Conservation (phyloP, 768 basidiomycete genomes). For the Macrolepiota albuminosa region DNA sequence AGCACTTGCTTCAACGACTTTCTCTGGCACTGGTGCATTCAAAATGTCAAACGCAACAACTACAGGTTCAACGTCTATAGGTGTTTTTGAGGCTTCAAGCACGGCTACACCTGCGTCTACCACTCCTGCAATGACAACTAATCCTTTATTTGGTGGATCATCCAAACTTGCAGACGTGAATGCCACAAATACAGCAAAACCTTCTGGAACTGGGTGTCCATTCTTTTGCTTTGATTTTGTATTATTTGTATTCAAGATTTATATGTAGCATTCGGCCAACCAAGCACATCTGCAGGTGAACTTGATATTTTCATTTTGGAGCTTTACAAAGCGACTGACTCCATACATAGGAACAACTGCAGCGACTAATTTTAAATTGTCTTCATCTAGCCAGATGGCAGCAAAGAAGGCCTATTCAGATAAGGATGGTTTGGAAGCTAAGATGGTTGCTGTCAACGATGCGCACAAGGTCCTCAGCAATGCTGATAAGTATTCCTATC, state of each 20-base stretch:
- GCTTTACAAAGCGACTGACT: background rate
- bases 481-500: slow-evolving; percentile 40
- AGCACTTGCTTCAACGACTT: background rate
- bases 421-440: slow-evolving; percentile 88
- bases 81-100: slow-evolving; percentile 6
- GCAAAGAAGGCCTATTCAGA: slow-evolving; percentile 88
- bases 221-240: slow-evolving; percentile 4
- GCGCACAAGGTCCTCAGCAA: slow-evolving; percentile 92
- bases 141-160: slow-evolving; percentile 27
- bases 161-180: slow-evolving; percentile 36
- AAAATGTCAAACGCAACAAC: slow-evolving; percentile 1
- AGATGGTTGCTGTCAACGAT: slow-evolving; percentile 95
- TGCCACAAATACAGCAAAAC: slow-evolving; percentile 25
- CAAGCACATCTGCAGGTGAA: slow-evolving; percentile 13
- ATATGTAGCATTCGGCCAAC: slow-evolving; percentile 30
- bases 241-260: background rate
- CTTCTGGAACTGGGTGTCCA: slow-evolving; percentile 31
- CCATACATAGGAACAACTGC: slow-evolving; percentile 10
- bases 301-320: background rate
- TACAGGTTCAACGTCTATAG: slow-evolving; percentile 1
- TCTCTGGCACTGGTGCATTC: slow-evolving; percentile 4
- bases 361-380: slow-evolving; percentile 2
- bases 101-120: slow-evolving; percentile 10
- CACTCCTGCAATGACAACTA: slow-evolving; percentile 13
- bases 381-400: slow-evolving; percentile 22